phyloP scores from a whole-genome alignment of 2,329 filamentous ascomycete species.

The Phaeosphaeria sp. region DNA sequence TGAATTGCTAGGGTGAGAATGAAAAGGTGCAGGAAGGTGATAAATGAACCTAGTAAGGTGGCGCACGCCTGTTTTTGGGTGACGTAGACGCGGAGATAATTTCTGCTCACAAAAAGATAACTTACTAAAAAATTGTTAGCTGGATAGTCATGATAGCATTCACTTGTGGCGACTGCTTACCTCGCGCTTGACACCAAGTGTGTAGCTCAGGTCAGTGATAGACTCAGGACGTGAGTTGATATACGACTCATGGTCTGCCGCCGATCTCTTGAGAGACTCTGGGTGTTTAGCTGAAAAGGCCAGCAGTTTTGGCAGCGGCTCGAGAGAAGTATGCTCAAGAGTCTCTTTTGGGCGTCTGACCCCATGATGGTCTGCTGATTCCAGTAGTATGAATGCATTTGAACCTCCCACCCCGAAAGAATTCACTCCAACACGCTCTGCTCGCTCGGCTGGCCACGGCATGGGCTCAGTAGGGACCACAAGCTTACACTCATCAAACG shows the following conservation, averaged over 20 bases:
- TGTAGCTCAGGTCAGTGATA: background rate
- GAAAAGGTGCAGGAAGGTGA: too few relatives aligned
- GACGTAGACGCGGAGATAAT: too few relatives aligned
- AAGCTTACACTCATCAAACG: slow-evolving; percentile 2
- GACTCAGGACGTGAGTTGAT: background rate
- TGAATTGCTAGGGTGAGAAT: too few relatives aligned
- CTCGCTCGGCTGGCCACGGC: slow-evolving; percentile 9
- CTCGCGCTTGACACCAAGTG: background rate
- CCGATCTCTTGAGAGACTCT: background rate
- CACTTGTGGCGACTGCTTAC: too few relatives aligned
- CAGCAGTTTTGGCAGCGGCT: background rate
- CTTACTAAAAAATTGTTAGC: too few relatives aligned
- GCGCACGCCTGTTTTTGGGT: too few relatives aligned
- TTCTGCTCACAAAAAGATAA: too few relatives aligned
- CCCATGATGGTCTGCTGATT: background rate
- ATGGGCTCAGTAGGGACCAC: slow-evolving; percentile 5
- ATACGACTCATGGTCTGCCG: background rate
- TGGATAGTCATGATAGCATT: too few relatives aligned
- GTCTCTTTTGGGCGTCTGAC: background rate
- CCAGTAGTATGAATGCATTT: slow-evolving; percentile 16
- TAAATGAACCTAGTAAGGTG: too few relatives aligned
- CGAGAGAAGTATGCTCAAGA: background rate
- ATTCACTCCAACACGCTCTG: slow-evolving; percentile 19
- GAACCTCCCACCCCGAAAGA: slow-evolving; percentile 29
- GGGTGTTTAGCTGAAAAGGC: background rate